These are phyloP conservation scores for Podospora conica DNA, from an alignment of 495 filamentous ascomycete species.

Conservation along the genomic window DNA sequence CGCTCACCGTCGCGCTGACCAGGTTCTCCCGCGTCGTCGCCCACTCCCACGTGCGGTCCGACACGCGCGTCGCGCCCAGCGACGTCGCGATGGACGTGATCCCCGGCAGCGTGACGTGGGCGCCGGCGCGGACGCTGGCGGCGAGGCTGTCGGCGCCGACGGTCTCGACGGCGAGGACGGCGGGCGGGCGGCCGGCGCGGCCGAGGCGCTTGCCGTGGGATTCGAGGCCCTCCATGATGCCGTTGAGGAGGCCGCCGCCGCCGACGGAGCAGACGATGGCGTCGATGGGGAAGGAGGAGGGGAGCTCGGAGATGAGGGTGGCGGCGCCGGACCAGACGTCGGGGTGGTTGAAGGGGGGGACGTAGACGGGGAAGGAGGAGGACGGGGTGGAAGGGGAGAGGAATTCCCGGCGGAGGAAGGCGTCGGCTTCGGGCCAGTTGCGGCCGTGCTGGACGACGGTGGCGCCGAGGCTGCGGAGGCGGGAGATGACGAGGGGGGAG, in stretches of 20 bases:
- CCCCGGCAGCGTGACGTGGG: slow-evolving; percentile 58
- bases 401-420: slow-evolving; percentile 56
- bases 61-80: slow-evolving; percentile 71
- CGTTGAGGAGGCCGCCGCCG: slow-evolving; percentile 80
- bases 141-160: slow-evolving; percentile 67
- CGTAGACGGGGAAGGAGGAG: slow-evolving; percentile 60
- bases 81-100: slow-evolving; percentile 79
- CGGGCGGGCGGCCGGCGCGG: slow-evolving; percentile 29
- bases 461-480: slow-evolving; percentile 64
- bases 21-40: slow-evolving; percentile 42
- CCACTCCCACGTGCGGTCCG: slow-evolving; percentile 63
- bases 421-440: slow-evolving; percentile 73
- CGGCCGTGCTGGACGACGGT: slow-evolving; percentile 65
- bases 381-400: slow-evolving; percentile 33
- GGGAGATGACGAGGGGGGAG: slow-evolving; percentile 62
- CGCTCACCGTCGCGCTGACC: slow-evolving; percentile 62
- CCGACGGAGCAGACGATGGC: slow-evolving; percentile 80
- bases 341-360: slow-evolving; percentile 84
- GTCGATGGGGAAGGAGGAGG: slow-evolving; percentile 41
- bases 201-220: slow-evolving; percentile 29
- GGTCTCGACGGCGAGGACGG: slow-evolving; percentile 78
- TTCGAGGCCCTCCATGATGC: slow-evolving; percentile 68
- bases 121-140: slow-evolving; percentile 50
- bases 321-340: slow-evolving; percentile 77
- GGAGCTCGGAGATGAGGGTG: slow-evolving; percentile 69